These are phyloP conservation scores for Infundibulicybe gibba DNA, from an alignment of 768 basidiomycete species.

Conservation along the genomic window DNA sequence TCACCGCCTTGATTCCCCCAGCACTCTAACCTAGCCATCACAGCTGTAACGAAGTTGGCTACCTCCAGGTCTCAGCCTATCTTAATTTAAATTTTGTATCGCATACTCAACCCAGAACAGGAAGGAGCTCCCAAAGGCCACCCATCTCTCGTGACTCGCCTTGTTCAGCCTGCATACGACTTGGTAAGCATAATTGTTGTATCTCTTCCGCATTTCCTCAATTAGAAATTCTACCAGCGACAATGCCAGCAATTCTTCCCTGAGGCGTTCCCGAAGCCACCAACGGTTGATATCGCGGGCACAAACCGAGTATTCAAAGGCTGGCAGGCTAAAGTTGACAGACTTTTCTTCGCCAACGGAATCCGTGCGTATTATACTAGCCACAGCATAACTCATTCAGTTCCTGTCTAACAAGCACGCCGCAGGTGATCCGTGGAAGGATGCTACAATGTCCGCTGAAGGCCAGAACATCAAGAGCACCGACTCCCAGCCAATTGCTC, in stretches of 20 bases:
- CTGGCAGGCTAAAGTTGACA: conserved; percentile 56
- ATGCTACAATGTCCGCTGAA: conserved; percentile 62
- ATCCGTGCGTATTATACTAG: conserved; percentile 41
- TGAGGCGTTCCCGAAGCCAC: conserved; percentile 45
- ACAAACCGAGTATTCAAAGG: conserved; percentile 55
- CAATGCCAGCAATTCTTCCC: conserved; percentile 71
- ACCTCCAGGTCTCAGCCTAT: conserved; percentile 32
- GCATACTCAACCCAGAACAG: conserved; percentile 12
- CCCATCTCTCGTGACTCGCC: conserved; percentile 49
- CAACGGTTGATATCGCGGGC: conserved; percentile 33
- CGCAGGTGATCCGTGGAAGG: conserved; percentile 71
- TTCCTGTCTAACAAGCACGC: not conserved
- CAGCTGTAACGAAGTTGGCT: conserved; percentile 73
- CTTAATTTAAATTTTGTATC: not conserved
- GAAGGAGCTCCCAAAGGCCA: conserved; percentile 35
- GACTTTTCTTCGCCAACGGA: conserved; percentile 70
- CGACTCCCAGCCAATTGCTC: conserved; percentile 48
- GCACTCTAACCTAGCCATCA: conserved; percentile 1
- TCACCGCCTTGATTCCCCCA: not conserved
- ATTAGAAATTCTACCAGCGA: conserved; percentile 33
- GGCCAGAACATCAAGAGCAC: conserved; percentile 43
- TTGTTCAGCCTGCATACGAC: conserved; percentile 53
- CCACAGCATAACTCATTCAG: not conserved
- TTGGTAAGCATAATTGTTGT: conserved; percentile 29
- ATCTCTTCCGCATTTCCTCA: not conserved